Evolutionary conservation across 352 stramenopile species (phyloP), one percentile per base, ranked within the genome.

Genomic region (Phytopythium vexans): DNA sequence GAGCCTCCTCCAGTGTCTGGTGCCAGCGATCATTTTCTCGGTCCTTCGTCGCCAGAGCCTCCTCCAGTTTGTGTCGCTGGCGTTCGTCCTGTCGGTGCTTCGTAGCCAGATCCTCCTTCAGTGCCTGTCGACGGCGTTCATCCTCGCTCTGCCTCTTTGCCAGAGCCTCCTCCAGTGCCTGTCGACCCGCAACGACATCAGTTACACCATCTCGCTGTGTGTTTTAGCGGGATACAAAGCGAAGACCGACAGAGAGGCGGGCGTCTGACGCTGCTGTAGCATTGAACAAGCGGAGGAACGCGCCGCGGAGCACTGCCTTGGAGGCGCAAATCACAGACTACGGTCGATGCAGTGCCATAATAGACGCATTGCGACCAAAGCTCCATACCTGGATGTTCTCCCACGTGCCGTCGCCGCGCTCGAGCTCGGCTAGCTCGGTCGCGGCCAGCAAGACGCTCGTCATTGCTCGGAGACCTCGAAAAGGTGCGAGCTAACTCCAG

Each of bases 381-480:
- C 32, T 16, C 31, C 14, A 12, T 12, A 83, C 77, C 67, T 86
- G 74, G 50, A 88, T 86, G 52, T 86, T 88, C 48, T 88, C 77
- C 77, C 74, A 88, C 27, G 55, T 46, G 59, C 77, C 77, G 55
- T 83, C 62, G 16, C 77, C 77, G 10, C 55, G 67, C 58, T 70
- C 60, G 14, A 88, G 63, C 41, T 74, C 72, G 3, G 9, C 42
- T 16, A 73, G 41, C 14, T 77, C 68, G 14, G 40, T 41, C 6
- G 51, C 31, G 58, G 66, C 64, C 21, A 27, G 37, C 27, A 53
- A 43, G 3, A 7, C 37, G 36, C 4, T 12, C 47, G 35, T 53
- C 6, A 21, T 16, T 44, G 9, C 21, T 32, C 21, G 42, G 21
- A 2, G 21, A 27, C 21, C 21, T 27, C 21, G 21, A 27, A 27